These are phyloP conservation scores for Pyrenophora teres DNA, from an alignment of 2,329 filamentous ascomycete genomes.

Conservation along the genomic window DNA sequence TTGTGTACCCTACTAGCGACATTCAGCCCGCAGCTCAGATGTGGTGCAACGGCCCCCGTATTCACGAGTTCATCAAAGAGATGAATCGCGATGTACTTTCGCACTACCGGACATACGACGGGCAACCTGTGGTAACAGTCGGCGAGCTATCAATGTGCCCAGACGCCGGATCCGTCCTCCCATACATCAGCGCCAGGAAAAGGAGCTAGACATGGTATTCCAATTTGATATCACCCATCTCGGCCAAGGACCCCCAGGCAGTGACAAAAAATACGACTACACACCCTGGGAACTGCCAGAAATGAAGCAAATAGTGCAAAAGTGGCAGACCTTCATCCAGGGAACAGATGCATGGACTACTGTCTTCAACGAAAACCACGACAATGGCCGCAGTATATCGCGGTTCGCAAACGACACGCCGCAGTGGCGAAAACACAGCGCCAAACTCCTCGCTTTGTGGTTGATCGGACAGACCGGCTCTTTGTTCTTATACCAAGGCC, in stretches of 20 bases:
- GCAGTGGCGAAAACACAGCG: conserved; percentile 49
- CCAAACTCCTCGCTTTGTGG: conserved; percentile 52
- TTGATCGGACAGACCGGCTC: conserved; percentile 56
- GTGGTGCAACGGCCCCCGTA: conserved; percentile 62
- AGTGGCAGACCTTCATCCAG: conserved; percentile 39
- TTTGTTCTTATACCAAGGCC: conserved; percentile 57
- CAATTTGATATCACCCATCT: conserved; percentile 51
- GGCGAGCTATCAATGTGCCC: conserved; percentile 61
- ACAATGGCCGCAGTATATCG: conserved; percentile 56
- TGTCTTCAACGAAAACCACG: conserved; percentile 60
- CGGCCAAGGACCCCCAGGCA: conserved; percentile 43
- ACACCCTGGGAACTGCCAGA: conserved; percentile 28
- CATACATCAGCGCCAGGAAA: conserved; percentile 49
- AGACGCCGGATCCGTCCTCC: conserved; percentile 50
- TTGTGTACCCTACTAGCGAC: conserved; percentile 47
- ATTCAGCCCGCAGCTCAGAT: conserved; percentile 56
- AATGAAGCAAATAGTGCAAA: conserved; percentile 39
- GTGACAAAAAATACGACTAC: conserved; percentile 39
- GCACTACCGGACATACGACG: conserved; percentile 57
- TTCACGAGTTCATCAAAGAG: conserved; percentile 63
- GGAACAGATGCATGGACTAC: conserved; percentile 53
- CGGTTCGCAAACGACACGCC: conserved; percentile 56
- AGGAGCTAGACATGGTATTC: conserved; percentile 57
- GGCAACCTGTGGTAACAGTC: conserved; percentile 55
- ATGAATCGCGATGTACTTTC: conserved; percentile 58